Percentiles rank a stretch among this genome's conserved stretches.
phyloP scores from a whole-genome alignment of 2,329 filamentous ascomycete species.

The Cladosporium sp. region DNA sequence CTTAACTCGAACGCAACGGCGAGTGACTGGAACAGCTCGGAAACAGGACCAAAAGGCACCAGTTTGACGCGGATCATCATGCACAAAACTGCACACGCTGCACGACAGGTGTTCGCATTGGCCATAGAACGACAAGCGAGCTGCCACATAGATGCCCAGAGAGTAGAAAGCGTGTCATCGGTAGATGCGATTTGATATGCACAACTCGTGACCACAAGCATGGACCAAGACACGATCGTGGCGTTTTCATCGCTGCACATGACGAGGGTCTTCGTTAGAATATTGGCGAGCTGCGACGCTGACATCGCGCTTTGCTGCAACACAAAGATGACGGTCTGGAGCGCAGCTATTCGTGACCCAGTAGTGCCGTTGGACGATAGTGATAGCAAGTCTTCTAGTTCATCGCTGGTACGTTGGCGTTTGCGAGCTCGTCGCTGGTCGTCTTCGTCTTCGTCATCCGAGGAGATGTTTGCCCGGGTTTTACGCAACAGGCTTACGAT shows the following conservation, averaged over 20 bases:
- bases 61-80: slow-evolving; percentile 66
- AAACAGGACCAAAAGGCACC: slow-evolving; percentile 67
- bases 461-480: background rate
- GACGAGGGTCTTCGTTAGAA: slow-evolving; percentile 24
- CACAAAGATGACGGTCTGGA: slow-evolving; percentile 58
- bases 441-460: slow-evolving; percentile 24
- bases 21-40: slow-evolving; percentile 71
- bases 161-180: slow-evolving; percentile 44
- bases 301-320: slow-evolving; percentile 40
- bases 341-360: slow-evolving; percentile 47
- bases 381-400: slow-evolving; percentile 44
- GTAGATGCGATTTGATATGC: slow-evolving; percentile 48
- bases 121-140: slow-evolving; percentile 70
- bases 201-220: slow-evolving; percentile 73
- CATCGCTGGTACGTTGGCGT: slow-evolving; percentile 41
- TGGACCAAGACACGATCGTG: slow-evolving; percentile 73
- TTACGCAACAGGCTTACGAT: slow-evolving; percentile 3
- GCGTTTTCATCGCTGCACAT: slow-evolving; percentile 65
- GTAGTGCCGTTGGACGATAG: slow-evolving; percentile 38
- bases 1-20: slow-evolving; percentile 77
- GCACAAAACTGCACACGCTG: slow-evolving; percentile 73
- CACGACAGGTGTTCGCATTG: slow-evolving; percentile 70
- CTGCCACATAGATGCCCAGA: slow-evolving; percentile 78
- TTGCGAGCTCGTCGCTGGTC: slow-evolving; percentile 34
- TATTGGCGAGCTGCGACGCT: slow-evolving; percentile 22